phyloP scores from a whole-genome alignment of 2,329 filamentous ascomycete genomes.

The Arthrobotrys iridis region DNA sequence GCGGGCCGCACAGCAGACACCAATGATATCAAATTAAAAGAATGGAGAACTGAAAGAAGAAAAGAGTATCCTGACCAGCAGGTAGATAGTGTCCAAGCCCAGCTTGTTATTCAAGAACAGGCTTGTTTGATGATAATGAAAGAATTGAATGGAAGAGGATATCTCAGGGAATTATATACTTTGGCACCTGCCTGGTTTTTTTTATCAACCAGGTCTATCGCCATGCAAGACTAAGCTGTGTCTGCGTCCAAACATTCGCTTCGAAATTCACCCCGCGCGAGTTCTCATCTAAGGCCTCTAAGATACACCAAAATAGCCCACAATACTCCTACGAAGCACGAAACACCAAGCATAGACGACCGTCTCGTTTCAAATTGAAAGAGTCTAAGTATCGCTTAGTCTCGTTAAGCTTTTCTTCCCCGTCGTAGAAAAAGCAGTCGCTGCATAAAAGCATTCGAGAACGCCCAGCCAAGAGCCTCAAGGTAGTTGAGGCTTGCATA shows the following conservation, averaged over 20 bases:
- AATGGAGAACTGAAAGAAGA: background rate
- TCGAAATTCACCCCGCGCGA: background rate
- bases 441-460: background rate
- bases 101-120: constrained; percentile 19
- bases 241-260: background rate
- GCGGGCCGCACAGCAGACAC: constrained; percentile 13
- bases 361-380: background rate
- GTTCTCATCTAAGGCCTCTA: background rate
- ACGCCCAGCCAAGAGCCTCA: background rate
- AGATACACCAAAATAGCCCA: background rate
- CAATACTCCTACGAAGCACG: too few relatives aligned
- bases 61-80: constrained; percentile 11
- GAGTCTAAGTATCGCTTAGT: background rate
- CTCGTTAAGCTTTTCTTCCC: background rate
- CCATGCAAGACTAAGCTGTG: background rate
- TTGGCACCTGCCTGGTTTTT: background rate
- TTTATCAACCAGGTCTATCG: constrained; percentile 2
- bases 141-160: background rate
- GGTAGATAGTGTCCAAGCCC: constrained; percentile 12
- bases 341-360: too few relatives aligned
- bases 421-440: background rate
- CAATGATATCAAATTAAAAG: background rate
- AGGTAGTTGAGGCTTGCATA: background rate
- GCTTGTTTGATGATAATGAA: constrained; percentile 6
- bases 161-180: constrained; percentile 1